Evolutionary conservation across 768 basidiomycete genomes (phyloP), one percentile per base, ranked within the genome.

Genomic region (Rhizopogon vulgaris): DNA sequence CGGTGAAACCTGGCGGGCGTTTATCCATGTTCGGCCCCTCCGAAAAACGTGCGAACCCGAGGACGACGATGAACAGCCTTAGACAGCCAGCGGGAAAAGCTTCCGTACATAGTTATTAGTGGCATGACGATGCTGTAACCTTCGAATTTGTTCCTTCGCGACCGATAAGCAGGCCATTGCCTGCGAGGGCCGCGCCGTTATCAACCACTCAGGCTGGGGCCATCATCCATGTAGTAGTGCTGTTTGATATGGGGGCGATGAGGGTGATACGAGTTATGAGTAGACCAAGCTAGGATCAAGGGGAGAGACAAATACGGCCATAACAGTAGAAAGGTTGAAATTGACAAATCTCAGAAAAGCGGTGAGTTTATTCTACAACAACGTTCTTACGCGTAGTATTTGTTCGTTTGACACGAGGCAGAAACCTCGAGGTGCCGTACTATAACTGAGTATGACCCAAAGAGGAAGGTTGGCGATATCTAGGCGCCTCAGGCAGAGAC

Each of bases 371-470:
- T 34, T 34, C 18, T 45, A 34, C 48, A 32, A 32, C 43, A 39
- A 48, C 47, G 52, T 52, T 48, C 25, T 37, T 32, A n/a, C 7
- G 54, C 41, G 55, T 39, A n/a, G 45, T 51, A 49, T 22, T 42
- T 37, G 30, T 46, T 24, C 22, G 8, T 43, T 17, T 14, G 40
- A 46, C 58, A 60, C 43, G 61, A 63, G 58, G 58, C 38, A 51
- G 41, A n/a, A n/a, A 58, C 63, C 65, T 67, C 56, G 58, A 65
- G 63, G 63, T 55, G 14, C 41, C 30, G 47, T 37, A 55, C 18
- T 17, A 6, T 30, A 27, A 15, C 48, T 10, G 54, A 62, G 57
- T 0, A 22, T 2, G 24, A 53, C 56, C 8, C 2, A 53, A 66
- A 45, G 32, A 49, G 65, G 58, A 64, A 18, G 40, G 48, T 4